phyloP scores from a whole-genome alignment of 805 yeast genomes.

The Diddensiella santjacobensis region DNA sequence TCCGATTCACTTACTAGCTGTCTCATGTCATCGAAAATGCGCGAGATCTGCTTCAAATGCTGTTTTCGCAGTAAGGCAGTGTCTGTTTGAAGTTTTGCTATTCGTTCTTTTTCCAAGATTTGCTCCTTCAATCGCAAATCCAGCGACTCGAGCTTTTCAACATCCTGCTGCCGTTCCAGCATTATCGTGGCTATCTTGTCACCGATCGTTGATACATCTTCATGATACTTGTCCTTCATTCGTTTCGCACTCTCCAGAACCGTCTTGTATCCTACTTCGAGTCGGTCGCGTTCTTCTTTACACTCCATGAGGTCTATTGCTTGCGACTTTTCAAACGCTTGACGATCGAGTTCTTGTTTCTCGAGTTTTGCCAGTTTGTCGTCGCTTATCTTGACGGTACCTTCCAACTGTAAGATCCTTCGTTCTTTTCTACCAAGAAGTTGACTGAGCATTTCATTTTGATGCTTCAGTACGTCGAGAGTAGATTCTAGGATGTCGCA shows the following conservation, averaged over 20 bases:
- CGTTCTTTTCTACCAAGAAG: slow-evolving; percentile 67
- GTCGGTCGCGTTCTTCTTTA: slow-evolving; percentile 50
- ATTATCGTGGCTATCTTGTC: slow-evolving; percentile 11
- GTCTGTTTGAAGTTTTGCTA: slow-evolving; percentile 12
- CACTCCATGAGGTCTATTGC: slow-evolving; percentile 30
- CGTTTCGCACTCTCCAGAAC: slow-evolving; percentile 50
- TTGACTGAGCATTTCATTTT: slow-evolving; percentile 69
- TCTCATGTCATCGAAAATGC: slow-evolving; percentile 19
- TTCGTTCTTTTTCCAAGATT: slow-evolving; percentile 11
- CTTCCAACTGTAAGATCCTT: slow-evolving; percentile 62
- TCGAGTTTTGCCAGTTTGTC: slow-evolving; percentile 3
- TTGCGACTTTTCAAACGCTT: slow-evolving; percentile 6
- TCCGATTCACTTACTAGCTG: slow-evolving; percentile 18
- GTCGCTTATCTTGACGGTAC: slow-evolving; percentile 35
- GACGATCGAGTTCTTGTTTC: slow-evolving; percentile 6
- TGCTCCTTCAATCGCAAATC: slow-evolving; percentile 21
- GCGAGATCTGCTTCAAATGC: slow-evolving; percentile 19
- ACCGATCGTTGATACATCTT: slow-evolving; percentile 41
- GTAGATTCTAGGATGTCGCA: slow-evolving; percentile 21
- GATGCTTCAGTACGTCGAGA: slow-evolving; percentile 55
- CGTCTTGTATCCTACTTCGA: slow-evolving; percentile 48
- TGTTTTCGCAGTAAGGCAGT: slow-evolving; percentile 14
- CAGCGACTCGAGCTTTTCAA: slow-evolving; percentile 16
- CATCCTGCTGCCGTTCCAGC: slow-evolving; percentile 15
- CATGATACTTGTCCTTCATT: slow-evolving; percentile 56